Evolutionary conservation across 2,329 filamentous ascomycete genomes (phyloP).

Genomic region (Clonostachys rosea): DNA sequence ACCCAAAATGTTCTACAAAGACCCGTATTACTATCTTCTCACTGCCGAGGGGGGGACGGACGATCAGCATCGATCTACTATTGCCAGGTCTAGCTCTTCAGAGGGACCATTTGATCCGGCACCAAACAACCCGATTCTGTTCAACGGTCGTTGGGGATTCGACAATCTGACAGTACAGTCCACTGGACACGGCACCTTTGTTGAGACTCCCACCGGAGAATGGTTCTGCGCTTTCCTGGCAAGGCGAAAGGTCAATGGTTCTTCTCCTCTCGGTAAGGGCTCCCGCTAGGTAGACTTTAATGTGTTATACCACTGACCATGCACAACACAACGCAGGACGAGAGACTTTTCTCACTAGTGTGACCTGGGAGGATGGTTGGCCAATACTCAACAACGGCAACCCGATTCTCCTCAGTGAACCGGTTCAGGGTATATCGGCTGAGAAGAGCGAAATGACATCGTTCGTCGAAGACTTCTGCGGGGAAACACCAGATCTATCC

Average conservation of each 20-base stretch:
- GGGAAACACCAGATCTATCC: not conserved
- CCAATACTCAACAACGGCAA: conserved; percentile 12
- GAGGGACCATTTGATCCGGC: conserved; percentile 34
- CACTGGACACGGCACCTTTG: conserved; percentile 13
- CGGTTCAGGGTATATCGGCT: too few species aligned
- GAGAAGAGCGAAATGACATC: not conserved
- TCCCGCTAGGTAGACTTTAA: too few species aligned
- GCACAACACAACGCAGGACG: conserved; percentile 6
- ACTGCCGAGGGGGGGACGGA: conserved; percentile 44
- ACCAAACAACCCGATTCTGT: conserved; percentile 27
- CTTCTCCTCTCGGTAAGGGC: not conserved
- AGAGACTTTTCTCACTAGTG: conserved; percentile 12
- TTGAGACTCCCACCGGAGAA: conserved; percentile 9
- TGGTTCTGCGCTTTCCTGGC: conserved; percentile 14
- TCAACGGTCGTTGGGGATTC: conserved; percentile 8
- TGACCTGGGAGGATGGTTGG: conserved; percentile 13
- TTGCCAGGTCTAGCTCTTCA: conserved; percentile 31
- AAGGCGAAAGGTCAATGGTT: conserved; percentile 8
- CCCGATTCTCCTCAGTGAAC: conserved; percentile 1
- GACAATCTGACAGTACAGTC: conserved; percentile 9
- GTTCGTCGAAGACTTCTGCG: not conserved
- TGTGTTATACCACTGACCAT: too few species aligned
- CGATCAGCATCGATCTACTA: conserved; percentile 30
- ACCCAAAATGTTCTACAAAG: conserved; percentile 33
- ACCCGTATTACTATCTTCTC: conserved; percentile 40